Evolutionary conservation across 2,329 filamentous ascomycete genomes (phyloP).

Genomic region (Rutstroemia sydowiana): DNA sequence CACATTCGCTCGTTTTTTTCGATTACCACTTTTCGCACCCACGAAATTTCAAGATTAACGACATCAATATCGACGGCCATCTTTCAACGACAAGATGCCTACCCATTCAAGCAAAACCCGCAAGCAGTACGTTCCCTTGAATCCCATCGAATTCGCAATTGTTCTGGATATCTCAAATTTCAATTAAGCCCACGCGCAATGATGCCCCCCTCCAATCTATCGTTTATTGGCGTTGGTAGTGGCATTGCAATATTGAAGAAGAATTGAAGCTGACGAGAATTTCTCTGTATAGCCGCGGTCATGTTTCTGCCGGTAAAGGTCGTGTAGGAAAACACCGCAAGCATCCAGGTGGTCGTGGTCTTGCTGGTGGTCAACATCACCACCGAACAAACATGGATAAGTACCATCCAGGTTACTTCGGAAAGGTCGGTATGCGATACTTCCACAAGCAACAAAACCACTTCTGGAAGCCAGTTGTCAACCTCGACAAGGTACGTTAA

Average conservation of each 20-base stretch:
- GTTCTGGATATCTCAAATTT: constrained; percentile 1
- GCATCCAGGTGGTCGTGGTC: constrained; percentile 73
- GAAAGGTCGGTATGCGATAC: constrained; percentile 91
- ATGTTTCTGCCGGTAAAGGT: constrained; percentile 97
- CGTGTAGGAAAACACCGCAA: constrained; percentile 99
- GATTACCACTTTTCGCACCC: constrained; percentile 1
- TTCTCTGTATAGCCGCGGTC: constrained; percentile 65
- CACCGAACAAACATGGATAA: constrained; percentile 88
- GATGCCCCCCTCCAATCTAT: not conserved
- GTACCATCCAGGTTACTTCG: constrained; percentile 99
- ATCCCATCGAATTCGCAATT: constrained; percentile 2
- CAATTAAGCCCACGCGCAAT: constrained; percentile 6
- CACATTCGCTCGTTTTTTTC: not conserved
- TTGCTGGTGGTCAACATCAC: constrained; percentile 99
- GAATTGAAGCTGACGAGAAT: constrained; percentile 25
- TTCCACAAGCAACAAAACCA: constrained; percentile 96
- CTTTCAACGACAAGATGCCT: constrained; percentile 53
- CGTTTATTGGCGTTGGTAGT: not conserved
- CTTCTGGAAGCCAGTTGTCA: constrained; percentile 98
- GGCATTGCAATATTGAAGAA: not conserved
- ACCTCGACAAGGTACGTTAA: constrained; percentile 83
- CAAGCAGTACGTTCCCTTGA: constrained; percentile 57
- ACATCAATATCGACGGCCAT: constrained; percentile 22
- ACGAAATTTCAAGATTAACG: constrained; percentile 5
- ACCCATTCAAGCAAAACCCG: constrained; percentile 69